Conservation (phyloP, 371 early-diverging fungal species). For the Antonospora locustae region DNA sequence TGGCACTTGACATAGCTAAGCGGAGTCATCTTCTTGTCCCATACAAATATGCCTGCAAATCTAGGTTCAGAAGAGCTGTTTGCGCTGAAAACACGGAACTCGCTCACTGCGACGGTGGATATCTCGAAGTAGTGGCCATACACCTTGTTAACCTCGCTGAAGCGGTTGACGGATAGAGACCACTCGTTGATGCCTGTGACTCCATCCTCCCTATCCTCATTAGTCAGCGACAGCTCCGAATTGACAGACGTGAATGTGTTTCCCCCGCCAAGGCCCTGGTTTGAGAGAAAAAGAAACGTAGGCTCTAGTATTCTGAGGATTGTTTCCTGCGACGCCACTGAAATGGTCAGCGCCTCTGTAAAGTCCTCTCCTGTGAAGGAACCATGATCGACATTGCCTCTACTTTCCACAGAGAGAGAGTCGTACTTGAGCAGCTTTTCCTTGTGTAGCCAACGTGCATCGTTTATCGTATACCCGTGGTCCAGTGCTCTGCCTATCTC, state of each 20-base stretch:
- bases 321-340: conserved; percentile 3
- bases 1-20: conserved; percentile 39
- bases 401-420: too few species aligned
- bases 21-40: conserved; percentile 23
- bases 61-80: conserved; percentile 25
- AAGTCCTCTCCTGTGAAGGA: not conserved
- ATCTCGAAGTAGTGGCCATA: conserved; percentile 49
- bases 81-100: conserved; percentile 29
- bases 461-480: conserved; percentile 37
- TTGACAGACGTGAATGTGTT: conserved; percentile 22
- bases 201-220: conserved; percentile 21
- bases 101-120: conserved; percentile 17
- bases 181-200: conserved; percentile 21
- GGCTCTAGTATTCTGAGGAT: too few species aligned
- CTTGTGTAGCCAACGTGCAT: conserved; percentile 23
- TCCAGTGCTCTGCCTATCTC: conserved; percentile 35
- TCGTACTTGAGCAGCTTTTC: not conserved
- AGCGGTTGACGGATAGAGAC: conserved; percentile 19
- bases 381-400: not conserved
- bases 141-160: conserved; percentile 37
- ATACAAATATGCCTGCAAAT: conserved; percentile 43
- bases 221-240: conserved; percentile 40
- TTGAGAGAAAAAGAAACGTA: too few species aligned
- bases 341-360: not conserved
- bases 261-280: too few species aligned